Conservation (phyloP, 2,329 filamentous ascomycete genomes). For the Phialophora verrucosa region DNA sequence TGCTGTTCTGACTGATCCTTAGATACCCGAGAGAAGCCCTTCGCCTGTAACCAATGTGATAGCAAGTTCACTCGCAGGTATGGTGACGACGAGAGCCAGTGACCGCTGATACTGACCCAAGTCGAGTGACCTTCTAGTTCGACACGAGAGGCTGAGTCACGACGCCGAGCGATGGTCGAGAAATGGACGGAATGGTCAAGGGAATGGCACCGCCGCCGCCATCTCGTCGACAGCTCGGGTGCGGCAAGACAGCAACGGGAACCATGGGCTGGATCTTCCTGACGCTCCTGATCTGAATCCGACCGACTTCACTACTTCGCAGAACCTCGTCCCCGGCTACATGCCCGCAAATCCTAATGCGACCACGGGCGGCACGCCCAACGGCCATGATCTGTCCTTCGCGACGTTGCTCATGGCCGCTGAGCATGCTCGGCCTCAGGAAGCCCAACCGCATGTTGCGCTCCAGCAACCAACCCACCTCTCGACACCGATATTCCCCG, state of each 20-base stretch:
- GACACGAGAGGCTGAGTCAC: slow-evolving; percentile 50
- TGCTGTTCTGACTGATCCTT: background rate
- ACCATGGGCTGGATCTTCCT: slow-evolving; percentile 14
- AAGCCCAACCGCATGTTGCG: slow-evolving; percentile 40
- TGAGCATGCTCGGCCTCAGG: slow-evolving; percentile 48
- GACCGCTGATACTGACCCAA: slow-evolving; percentile 31
- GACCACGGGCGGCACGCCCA: slow-evolving; percentile 21
- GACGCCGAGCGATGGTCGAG: slow-evolving; percentile 35
- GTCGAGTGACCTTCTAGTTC: slow-evolving; percentile 49
- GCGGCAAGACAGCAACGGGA: slow-evolving; percentile 18
- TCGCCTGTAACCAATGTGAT: slow-evolving; percentile 48
- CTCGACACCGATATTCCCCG: slow-evolving; percentile 21
- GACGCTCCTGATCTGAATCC: slow-evolving; percentile 21
- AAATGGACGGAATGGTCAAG: slow-evolving; percentile 37
- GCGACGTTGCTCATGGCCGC: slow-evolving; percentile 51
- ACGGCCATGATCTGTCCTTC: slow-evolving; percentile 44
- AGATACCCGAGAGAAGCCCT: slow-evolving; percentile 50
- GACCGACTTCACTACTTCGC: slow-evolving; percentile 28
- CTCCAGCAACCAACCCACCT: slow-evolving; percentile 24
- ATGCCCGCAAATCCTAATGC: slow-evolving; percentile 20
- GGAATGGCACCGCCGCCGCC: slow-evolving; percentile 37
- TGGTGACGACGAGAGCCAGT: slow-evolving; percentile 3
- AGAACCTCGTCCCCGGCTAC: slow-evolving; percentile 31
- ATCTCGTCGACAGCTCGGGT: slow-evolving; percentile 12
- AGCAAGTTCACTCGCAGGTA: slow-evolving; percentile 52